Conservation (phyloP, 2,329 filamentous ascomycete genomes). For the Macrophomina tecta region DNA sequence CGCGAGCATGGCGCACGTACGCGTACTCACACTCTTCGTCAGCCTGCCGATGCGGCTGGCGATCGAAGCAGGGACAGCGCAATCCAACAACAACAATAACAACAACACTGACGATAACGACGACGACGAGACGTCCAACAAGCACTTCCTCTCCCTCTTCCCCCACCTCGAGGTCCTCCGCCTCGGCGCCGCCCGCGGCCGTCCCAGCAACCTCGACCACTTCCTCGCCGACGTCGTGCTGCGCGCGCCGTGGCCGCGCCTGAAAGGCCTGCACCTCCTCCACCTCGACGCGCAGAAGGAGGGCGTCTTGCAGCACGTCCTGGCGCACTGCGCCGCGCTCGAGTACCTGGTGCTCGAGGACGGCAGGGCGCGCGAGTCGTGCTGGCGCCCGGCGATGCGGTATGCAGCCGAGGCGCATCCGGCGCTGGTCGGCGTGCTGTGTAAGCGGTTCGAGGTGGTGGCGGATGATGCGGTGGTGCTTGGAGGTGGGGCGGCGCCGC, state of each 20-base stretch:
- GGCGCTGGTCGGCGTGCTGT: not conserved
- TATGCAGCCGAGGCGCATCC: not conserved
- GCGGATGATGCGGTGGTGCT: not conserved
- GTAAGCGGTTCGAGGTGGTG: slow-evolving; percentile 12
- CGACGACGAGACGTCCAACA: not conserved
- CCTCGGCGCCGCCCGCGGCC: not conserved
- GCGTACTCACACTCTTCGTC: not conserved
- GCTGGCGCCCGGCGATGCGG: not conserved
- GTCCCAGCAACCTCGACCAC: not conserved
- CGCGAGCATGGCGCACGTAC: not conserved
- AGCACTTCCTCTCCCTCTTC: not conserved
- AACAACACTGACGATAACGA: not conserved
- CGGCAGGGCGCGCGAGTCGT: not conserved
- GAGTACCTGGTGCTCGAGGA: slow-evolving; percentile 15
- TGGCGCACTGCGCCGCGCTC: not conserved
- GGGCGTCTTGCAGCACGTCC: not conserved
- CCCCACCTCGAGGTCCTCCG: slow-evolving; percentile 8
- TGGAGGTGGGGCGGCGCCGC: too few species aligned
- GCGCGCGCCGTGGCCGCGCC: not conserved
- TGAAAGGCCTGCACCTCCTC: slow-evolving; percentile 1
- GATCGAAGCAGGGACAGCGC: not conserved
- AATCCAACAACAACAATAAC: too few species aligned
- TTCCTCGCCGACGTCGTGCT: not conserved
- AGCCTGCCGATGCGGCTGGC: not conserved
- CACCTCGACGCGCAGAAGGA: not conserved